phyloP scores from a whole-genome alignment of 2,329 filamentous ascomycete species.

The Aspergillus sp. region DNA sequence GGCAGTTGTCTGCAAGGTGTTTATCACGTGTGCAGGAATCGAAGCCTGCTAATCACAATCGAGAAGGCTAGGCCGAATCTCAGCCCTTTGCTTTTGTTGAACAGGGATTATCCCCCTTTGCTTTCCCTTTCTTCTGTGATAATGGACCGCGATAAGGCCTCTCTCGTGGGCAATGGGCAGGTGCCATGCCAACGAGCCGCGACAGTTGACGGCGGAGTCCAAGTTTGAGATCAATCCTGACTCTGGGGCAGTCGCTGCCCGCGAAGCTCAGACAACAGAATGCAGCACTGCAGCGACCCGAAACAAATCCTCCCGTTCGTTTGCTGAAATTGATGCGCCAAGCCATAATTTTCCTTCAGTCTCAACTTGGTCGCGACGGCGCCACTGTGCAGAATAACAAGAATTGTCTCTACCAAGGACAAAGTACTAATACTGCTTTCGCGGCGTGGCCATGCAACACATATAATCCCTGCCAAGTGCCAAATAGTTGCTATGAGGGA shows the following conservation, averaged over 20 bases:
- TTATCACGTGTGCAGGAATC: background rate
- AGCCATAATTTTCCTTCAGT: conserved; percentile 7
- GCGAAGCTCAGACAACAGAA: background rate
- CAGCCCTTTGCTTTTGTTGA: background rate
- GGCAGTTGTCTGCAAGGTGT: background rate
- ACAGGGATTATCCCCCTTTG: background rate
- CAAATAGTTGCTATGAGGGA: background rate
- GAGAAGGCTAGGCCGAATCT: background rate
- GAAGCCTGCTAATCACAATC: background rate
- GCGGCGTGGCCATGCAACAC: conserved; percentile 13
- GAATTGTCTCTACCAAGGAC: background rate
- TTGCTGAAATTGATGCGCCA: background rate
- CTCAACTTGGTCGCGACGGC: background rate
- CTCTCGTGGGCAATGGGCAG: background rate
- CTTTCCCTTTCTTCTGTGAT: background rate
- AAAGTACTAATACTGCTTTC: background rate
- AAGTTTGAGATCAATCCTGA: background rate
- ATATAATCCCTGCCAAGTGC: background rate
- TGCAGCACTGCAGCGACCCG: background rate
- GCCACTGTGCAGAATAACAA: conserved; percentile 1
- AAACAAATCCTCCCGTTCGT: background rate
- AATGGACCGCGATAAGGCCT: background rate
- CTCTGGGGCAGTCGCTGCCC: background rate
- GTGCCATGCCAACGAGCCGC: background rate
- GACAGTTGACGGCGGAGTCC: background rate